These are phyloP conservation scores for Xerocomus spinulosus DNA, from an alignment of 768 basidiomycete species.

Conservation along the genomic window DNA sequence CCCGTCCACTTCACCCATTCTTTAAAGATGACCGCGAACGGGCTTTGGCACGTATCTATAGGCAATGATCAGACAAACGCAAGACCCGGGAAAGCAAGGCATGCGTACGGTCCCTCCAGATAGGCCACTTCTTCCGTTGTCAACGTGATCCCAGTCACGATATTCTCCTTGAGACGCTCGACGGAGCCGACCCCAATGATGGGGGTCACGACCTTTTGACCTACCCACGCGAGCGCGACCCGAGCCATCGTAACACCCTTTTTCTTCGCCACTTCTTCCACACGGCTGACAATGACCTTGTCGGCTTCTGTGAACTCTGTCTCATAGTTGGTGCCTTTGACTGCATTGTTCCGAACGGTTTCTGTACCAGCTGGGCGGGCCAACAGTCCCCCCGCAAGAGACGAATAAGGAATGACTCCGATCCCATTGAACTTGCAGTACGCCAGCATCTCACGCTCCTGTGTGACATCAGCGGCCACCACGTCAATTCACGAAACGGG, in stretches of 20 bases:
- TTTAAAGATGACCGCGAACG: conserved; percentile 17
- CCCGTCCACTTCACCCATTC: not conserved
- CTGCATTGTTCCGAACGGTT: conserved; percentile 14
- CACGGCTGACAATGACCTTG: conserved; percentile 35
- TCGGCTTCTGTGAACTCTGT: conserved; percentile 25
- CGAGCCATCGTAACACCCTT: conserved; percentile 35
- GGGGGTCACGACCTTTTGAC: conserved; percentile 39
- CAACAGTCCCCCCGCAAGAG: conserved; percentile 38
- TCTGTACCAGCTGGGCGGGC: conserved; percentile 33
- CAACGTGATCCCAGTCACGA: conserved; percentile 23
- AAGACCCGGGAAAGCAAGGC: not conserved
- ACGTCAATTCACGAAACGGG: not conserved
- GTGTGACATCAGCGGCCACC: not conserved
- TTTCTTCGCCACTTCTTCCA: conserved; percentile 36
- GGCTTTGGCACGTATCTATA: conserved; percentile 18
- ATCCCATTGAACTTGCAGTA: conserved; percentile 49
- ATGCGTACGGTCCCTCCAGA: conserved; percentile 29
- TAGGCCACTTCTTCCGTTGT: conserved; percentile 29
- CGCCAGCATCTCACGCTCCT: conserved; percentile 44
- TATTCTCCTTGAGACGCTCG: conserved; percentile 26
- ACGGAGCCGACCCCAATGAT: conserved; percentile 40
- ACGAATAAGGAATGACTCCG: conserved; percentile 49
- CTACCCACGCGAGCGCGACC: conserved; percentile 41
- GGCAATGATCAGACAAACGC: not conserved
- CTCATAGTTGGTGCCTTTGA: conserved; percentile 24